A percentile compares a stretch with the other conserved stretches of the same genome.
phyloP scores from a whole-genome alignment of 2,329 filamentous ascomycete genomes.

The Fusarium musae region DNA sequence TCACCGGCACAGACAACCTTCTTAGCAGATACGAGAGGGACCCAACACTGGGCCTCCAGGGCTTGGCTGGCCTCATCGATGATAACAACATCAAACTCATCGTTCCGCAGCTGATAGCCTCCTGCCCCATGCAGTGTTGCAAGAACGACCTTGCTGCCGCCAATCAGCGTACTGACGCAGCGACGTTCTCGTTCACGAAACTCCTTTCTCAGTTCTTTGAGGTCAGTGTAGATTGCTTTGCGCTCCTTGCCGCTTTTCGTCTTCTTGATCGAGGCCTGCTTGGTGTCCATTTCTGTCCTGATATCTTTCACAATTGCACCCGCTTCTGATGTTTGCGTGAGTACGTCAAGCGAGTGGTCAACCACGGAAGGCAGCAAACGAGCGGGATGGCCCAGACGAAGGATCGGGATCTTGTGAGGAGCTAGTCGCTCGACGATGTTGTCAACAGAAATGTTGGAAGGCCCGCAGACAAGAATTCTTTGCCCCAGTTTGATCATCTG shows the following conservation, averaged over 20 bases:
- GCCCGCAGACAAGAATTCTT: slow-evolving; percentile 91
- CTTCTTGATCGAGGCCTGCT: slow-evolving; percentile 89
- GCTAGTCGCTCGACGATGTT: slow-evolving; percentile 95
- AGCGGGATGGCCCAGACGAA: slow-evolving; percentile 92
- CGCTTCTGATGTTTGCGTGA: slow-evolving; percentile 90
- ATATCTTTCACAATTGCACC: slow-evolving; percentile 91
- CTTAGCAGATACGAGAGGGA: slow-evolving; percentile 80
- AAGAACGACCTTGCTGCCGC: slow-evolving; percentile 85
- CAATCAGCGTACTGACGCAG: slow-evolving; percentile 81
- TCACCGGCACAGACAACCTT: slow-evolving; percentile 95
- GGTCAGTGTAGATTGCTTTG: slow-evolving; percentile 82
- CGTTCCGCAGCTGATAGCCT: slow-evolving; percentile 80
- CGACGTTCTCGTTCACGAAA: slow-evolving; percentile 85
- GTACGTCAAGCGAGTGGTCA: slow-evolving; percentile 88
- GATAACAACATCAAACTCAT: slow-evolving; percentile 91
- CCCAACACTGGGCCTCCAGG: slow-evolving; percentile 97
- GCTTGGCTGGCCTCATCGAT: slow-evolving; percentile 98
- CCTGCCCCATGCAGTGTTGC: slow-evolving; percentile 94
- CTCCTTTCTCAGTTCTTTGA: slow-evolving; percentile 88
- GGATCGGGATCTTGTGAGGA: slow-evolving; percentile 84
- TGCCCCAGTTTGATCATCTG: slow-evolving; percentile 81
- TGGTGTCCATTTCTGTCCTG: slow-evolving; percentile 90
- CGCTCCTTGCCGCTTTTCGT: slow-evolving; percentile 83
- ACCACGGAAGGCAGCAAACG: slow-evolving; percentile 88
- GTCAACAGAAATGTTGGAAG: slow-evolving; percentile 96